Evolutionary conservation across 495 filamentous ascomycete species (phyloP), one percentile per base, ranked within the genome.

Genomic region (Xylaria palmicola): DNA sequence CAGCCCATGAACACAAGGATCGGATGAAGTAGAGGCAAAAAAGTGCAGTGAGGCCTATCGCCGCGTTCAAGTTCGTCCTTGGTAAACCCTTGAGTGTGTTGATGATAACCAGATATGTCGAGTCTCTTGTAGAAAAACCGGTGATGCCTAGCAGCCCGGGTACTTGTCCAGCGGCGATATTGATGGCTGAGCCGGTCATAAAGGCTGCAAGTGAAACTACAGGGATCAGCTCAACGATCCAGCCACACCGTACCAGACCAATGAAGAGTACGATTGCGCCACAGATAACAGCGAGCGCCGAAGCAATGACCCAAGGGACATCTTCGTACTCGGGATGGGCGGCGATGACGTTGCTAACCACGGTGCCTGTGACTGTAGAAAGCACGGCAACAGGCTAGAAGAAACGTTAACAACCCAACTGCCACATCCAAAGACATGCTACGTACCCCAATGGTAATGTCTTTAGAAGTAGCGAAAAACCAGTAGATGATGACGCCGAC

Each of bases 391-490:
- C 94, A 41, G 94, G 95, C 90, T 95, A 44, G 39, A 32, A 88
- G 92, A 92, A 88, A 92, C 4, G 90, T 93, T 13, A 90, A 88
- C 68, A 93, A 93, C 71, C 92, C 22, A 34, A n/a, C 1, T 27
- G 13, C 5, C 1, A 22, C 9, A 17, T 34, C 15, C 48, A 26
- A 37, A 17, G 17, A 36, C 1, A 45, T 10, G n/a, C 13, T 10
- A 85, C 90, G 80, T 77, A 93, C 91, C n/a, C 94, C 94, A 53
- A 98, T 98, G 7, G 94, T 98, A 69, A 98, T 98, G 74, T 98
- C 94, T 70, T 98, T 98, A 0, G 95, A 98, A 1, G 94, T 98
- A 1, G 94, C 94, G 67, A 98, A 98, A 73, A 98, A 95, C 94
- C 94, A 98, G 66, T 99, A 99, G 49, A 97, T 73, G 61, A 97